Base-by-base conservation (phyloP, 352 stramenopile species). In the Pythium aristosporum region DNA sequence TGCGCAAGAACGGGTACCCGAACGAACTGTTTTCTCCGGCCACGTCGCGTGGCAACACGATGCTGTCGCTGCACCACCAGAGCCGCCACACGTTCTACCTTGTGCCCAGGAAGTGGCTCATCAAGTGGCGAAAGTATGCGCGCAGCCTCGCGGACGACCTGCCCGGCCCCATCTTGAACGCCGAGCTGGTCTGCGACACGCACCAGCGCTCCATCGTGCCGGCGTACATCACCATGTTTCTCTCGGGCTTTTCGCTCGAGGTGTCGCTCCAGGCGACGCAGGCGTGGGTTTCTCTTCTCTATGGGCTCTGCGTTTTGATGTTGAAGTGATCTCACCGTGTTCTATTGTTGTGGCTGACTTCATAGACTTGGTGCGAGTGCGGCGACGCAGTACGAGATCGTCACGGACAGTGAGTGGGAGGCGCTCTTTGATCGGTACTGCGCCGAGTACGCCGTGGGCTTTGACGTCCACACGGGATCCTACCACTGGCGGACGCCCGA, bases 31-130 rank as follows among this genome's bases (percentile, higher is more conserved):
- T 96, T 54, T 92, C 85, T 9, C 85, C 87, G 0, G 50, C 76
- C 21, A 74, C 70, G 49, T 68, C 73, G 0, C 70, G 67, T 2
- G 67, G 72, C 46, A 73, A 78, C 21, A 85, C 81, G 46, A 82
- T 88, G 65, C 66, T 92, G 30, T 86, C 82, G 4, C 43, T 91
- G 9, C 57, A 60, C 15, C 75, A 63, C 47, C 56, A 49, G 32
- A 60, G 37, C 20, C 61, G 78, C 57, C 87, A 86, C 41, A 81
- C 78, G 32, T 92, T 88, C 62, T 91, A 91, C 34, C 63, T 92
- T n/a, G 87, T 96, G 43, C 87, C 87, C 2, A 91, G 90, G 61
- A 92, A 91, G 44, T 96, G 87, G 87, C 69, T 93, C 20, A 82
- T 80, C 47, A 82, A 81, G 54, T 96, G 87, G 87, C 74, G 87